A percentile compares a stretch with the other conserved stretches of the same genome.
Conservation (phyloP, 257 asterid species). For the Fraxinus quadrangulata region DNA sequence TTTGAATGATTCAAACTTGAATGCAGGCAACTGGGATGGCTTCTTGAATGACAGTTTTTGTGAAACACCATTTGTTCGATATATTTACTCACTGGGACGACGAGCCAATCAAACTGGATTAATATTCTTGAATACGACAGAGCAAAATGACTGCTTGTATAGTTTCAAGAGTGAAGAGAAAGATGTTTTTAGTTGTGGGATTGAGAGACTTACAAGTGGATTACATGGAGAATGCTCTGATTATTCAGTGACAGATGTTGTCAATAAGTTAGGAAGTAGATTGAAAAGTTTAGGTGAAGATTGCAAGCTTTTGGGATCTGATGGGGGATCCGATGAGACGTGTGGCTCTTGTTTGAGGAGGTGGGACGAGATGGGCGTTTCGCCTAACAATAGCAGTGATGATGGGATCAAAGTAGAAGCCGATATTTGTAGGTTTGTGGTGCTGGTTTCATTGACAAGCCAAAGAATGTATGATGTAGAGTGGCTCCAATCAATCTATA, state of each 20-base stretch:
- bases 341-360: slow-evolving; percentile 47
- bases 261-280: slow-evolving; percentile 32
- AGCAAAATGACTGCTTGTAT: slow-evolving; percentile 44
- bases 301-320: slow-evolving; percentile 44
- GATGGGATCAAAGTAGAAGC: slow-evolving; percentile 24
- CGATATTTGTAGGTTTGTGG: slow-evolving; percentile 50
- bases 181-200: slow-evolving; percentile 45
- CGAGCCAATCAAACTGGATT: slow-evolving; percentile 48
- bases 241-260: slow-evolving; percentile 46
- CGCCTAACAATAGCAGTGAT: slow-evolving; percentile 18
- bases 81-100: slow-evolving; percentile 45
- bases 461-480: slow-evolving; percentile 44
- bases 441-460: slow-evolving; percentile 54
- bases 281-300: slow-evolving; percentile 36
- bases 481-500: slow-evolving; percentile 47
- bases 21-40: slow-evolving; percentile 52
- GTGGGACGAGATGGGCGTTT: slow-evolving; percentile 40
- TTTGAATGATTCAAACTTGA: slow-evolving; percentile 27
- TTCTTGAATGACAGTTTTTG: slow-evolving; percentile 44
- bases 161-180: slow-evolving; percentile 20
- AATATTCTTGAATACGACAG: slow-evolving; percentile 44
- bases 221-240: slow-evolving; percentile 59
- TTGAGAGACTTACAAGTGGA: slow-evolving; percentile 58
- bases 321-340: slow-evolving; percentile 28
- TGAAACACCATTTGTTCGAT: slow-evolving; percentile 33